phyloP scores from a whole-genome alignment of 192 early-diverging fungal genomes.

The Podila epigama region DNA sequence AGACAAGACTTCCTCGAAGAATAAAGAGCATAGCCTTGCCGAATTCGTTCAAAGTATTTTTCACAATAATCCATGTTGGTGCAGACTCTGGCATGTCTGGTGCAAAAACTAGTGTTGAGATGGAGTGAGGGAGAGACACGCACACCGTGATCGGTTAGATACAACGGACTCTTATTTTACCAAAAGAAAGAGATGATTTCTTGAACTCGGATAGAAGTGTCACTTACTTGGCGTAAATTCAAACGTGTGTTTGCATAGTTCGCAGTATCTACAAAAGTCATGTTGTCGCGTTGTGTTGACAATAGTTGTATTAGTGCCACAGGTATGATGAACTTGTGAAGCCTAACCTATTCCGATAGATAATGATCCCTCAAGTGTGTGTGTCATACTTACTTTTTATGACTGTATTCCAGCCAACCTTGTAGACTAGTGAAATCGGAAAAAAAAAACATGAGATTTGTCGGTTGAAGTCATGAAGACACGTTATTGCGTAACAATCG shows the following conservation, averaged over 20 bases:
- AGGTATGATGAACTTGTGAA: background rate
- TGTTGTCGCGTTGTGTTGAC: background rate
- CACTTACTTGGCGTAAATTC: conserved; percentile 80
- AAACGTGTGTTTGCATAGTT: conserved; percentile 89
- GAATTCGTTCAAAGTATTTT: conserved; percentile 56
- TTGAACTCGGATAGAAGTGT: background rate
- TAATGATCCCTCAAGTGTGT: background rate
- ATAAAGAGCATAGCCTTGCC: conserved; percentile 50
- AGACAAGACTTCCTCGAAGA: conserved; percentile 70
- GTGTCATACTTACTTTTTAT: conserved; percentile 79
- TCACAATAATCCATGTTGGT: conserved; percentile 66
- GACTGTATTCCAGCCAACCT: conserved; percentile 85
- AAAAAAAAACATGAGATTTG: background rate
- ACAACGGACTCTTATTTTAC: too few species aligned
- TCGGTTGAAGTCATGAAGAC: background rate
- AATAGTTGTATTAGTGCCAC: background rate
- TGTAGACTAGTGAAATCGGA: conserved; percentile 58
- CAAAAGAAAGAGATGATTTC: background rate
- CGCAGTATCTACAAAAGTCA: conserved; percentile 71
- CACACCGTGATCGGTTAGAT: too few species aligned
- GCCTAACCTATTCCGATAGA: background rate
- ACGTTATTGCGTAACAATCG: background rate
- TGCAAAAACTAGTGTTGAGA: conserved; percentile 59
- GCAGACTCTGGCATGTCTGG: conserved; percentile 75
- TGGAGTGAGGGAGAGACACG: background rate